Base-by-base conservation (phyloP, 2,329 filamentous ascomycete species). In the Scleromitrula shiraiana region DNA sequence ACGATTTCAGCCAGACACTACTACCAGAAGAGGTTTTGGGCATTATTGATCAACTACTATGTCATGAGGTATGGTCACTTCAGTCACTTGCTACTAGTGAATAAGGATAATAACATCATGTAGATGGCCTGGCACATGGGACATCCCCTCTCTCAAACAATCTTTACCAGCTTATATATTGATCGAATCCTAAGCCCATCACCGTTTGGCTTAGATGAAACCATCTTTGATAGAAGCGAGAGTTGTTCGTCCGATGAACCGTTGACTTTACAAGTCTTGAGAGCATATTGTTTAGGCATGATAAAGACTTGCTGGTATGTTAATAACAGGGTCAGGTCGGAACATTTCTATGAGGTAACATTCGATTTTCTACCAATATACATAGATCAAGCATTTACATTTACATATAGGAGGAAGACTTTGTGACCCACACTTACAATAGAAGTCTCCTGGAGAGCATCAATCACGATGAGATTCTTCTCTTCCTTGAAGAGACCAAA, bases 61-160 rank as follows among this genome's bases (percentile, higher is more conserved):
- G 85, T 62, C 83, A 91, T 46, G 93, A 97, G 76, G 88, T 90
- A 61, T 27, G 26, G 35, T 4, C 7, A 23, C 7, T 12, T n/a
- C 9, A 26, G 10, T 30, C 5, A n/a, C n/a, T n/a, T n/a, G n/a
- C n/a, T n/a, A n/a, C n/a, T n/a, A n/a, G 10, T 19, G 35, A n/a
- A 30, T n/a, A 14, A 38, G 15, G 36, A 29, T 19, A 23, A 45
- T 53, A 30, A 53, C 39, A 40, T 15, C 12, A 42, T 27, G 22
- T 60, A 93, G 83, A 94, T 95, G 79, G 88, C 89, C 53, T 98
- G 94, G 90, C 89, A 97, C 64, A 80, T 88, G 58, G 93, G 94
- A n/a, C 90, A 95, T 62, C 89, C 93, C 1, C 76, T 98, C 7
- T 94, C 91, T 1, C 93, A 97, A 65, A 97, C 93, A 0, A 70